Evolutionary conservation across 2,329 filamentous ascomycete genomes (phyloP).

Genomic region (Colletotrichum navitas): DNA sequence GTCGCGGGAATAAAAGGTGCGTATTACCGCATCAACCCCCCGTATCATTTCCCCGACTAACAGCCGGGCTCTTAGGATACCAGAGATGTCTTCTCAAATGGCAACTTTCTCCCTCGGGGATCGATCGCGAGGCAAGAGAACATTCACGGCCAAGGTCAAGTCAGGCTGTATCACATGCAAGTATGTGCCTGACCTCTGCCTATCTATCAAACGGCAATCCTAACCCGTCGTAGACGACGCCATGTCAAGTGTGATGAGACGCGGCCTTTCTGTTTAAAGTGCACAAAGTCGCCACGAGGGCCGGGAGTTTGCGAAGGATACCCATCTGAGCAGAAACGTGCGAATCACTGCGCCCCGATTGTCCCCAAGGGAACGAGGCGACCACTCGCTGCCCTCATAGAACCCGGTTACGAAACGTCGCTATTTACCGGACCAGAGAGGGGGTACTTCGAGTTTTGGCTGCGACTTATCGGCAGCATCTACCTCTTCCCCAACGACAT

Average conservation of each 20-base stretch:
- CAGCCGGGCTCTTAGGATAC: neutral
- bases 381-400: slow-evolving; percentile 45
- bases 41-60: neutral
- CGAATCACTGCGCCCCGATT: slow-evolving; percentile 22
- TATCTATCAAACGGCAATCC: neutral
- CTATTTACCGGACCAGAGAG: slow-evolving; percentile 52
- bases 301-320: slow-evolving; percentile 50
- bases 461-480: slow-evolving; percentile 48
- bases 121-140: slow-evolving; percentile 10
- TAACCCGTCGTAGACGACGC: slow-evolving; percentile 43
- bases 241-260: slow-evolving; percentile 60
- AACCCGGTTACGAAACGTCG: slow-evolving; percentile 52
- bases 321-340: slow-evolving; percentile 19
- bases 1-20: slow-evolving; percentile 27
- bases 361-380: slow-evolving; percentile 19
- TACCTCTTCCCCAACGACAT: slow-evolving; percentile 52
- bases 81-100: slow-evolving; percentile 28
- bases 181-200: slow-evolving; percentile 6
- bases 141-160: slow-evolving; percentile 27
- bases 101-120: slow-evolving; percentile 16
- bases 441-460: slow-evolving; percentile 56
- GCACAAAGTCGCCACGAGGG: slow-evolving; percentile 57
- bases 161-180: slow-evolving; percentile 43
- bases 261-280: slow-evolving; percentile 56
- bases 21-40: neutral